phyloP scores from a whole-genome alignment of 2,329 filamentous ascomycete genomes.

The Sporothrix dimorphospora region DNA sequence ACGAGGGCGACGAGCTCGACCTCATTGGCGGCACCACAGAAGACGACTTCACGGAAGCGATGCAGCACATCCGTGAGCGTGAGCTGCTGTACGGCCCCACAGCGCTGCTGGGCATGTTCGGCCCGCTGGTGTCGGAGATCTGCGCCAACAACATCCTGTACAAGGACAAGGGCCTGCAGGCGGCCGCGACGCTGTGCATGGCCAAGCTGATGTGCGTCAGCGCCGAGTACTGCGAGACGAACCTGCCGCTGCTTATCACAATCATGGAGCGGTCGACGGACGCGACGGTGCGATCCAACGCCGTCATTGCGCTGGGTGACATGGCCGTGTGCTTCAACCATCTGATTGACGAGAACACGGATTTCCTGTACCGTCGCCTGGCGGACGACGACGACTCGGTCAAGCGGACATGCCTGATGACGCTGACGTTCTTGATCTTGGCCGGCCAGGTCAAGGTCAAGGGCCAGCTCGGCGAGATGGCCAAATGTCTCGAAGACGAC shows the following conservation, averaged over 20 bases:
- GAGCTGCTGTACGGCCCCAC: constrained; percentile 81
- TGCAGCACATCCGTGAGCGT: constrained; percentile 80
- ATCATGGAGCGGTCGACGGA: constrained; percentile 95
- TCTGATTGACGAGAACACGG: constrained; percentile 97
- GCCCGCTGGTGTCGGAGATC: constrained; percentile 87
- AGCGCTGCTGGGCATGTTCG: constrained; percentile 87
- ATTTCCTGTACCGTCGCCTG: constrained; percentile 92
- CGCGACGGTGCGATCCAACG: constrained; percentile 90
- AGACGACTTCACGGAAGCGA: constrained; percentile 87
- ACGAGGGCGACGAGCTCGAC: constrained; percentile 86
- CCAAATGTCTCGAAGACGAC: constrained; percentile 95
- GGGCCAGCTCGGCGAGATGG: constrained; percentile 97
- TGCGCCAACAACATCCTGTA: constrained; percentile 95
- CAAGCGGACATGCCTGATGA: constrained; percentile 98
- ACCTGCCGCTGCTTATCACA: constrained; percentile 91
- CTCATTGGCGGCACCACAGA: constrained; percentile 96
- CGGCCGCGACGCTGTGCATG: constrained; percentile 89
- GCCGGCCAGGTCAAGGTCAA: constrained; percentile 99
- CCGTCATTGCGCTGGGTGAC: constrained; percentile 94
- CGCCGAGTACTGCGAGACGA: constrained; percentile 91
- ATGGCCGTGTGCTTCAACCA: constrained; percentile 99
- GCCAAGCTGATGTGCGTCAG: constrained; percentile 99
- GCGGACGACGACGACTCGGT: constrained; percentile 88
- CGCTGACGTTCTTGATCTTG: constrained; percentile 92
- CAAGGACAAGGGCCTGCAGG: constrained; percentile 85